Conservation (phyloP, 2,329 filamentous ascomycete species). For the Verticillium nubilum region DNA sequence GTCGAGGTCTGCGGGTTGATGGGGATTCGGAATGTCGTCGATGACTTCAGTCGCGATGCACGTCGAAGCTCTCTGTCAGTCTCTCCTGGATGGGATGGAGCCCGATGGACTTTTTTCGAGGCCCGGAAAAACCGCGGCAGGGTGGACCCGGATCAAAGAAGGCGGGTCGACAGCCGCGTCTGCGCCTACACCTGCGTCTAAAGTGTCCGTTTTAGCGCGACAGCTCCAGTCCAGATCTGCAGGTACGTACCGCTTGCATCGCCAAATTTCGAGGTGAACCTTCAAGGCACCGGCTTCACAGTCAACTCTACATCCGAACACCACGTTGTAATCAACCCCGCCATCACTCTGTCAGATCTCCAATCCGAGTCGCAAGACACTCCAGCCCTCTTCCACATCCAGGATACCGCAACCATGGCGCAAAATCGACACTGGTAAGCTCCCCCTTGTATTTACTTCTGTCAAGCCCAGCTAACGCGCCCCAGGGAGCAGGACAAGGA, state of each 20-base stretch:
- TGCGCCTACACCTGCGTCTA: neutral
- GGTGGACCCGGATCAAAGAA: neutral
- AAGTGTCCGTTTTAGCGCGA: neutral
- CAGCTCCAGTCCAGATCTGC: neutral
- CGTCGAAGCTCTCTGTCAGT: neutral
- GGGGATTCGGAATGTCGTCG: constrained; percentile 3
- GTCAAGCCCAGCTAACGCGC: constrained; percentile 15
- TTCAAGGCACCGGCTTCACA: neutral
- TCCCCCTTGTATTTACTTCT: neutral
- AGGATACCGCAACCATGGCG: constrained; percentile 47
- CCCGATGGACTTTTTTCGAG: constrained; percentile 1
- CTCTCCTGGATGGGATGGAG: constrained; percentile 1
- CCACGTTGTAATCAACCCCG: neutral
- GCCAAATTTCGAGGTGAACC: neutral
- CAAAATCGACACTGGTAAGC: constrained; percentile 68
- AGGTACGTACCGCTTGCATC: constrained; percentile 2
- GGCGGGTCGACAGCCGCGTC: neutral
- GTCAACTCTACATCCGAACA: neutral
- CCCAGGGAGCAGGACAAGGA: constrained; percentile 94
- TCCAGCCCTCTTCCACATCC: neutral
- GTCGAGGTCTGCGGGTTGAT: constrained; percentile 4
- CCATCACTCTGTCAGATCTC: neutral
- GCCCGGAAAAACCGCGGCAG: constrained; percentile 1
- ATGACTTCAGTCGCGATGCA: constrained; percentile 6
- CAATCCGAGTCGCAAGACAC: neutral